phyloP scores from a whole-genome alignment of 805 yeast genomes.

The Spathaspora arborariae region DNA sequence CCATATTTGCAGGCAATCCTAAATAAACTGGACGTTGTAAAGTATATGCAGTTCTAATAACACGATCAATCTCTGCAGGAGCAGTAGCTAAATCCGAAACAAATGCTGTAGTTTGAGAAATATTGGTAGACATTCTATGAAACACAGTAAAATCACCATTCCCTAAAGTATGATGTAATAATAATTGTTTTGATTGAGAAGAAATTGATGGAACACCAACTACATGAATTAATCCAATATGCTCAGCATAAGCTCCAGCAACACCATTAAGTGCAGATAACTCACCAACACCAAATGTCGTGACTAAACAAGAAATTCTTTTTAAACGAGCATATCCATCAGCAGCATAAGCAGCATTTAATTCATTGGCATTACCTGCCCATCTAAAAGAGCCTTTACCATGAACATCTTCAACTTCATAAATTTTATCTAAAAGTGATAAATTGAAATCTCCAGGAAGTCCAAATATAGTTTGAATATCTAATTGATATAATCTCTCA shows the following conservation, averaged over 20 bases:
- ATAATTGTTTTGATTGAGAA: conserved; percentile 37
- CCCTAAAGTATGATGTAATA: conserved; percentile 40
- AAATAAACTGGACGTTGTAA: conserved; percentile 39
- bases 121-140: conserved; percentile 38
- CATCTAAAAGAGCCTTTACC: conserved; percentile 24
- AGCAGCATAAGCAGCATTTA: conserved; percentile 42
- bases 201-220: conserved; percentile 38
- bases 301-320: conserved; percentile 33
- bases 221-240: conserved; percentile 37
- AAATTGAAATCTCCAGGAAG: conserved; percentile 41
- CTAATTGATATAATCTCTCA: conserved; percentile 36
- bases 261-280: conserved; percentile 36
- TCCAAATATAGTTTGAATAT: conserved; percentile 36
- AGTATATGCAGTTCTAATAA: conserved; percentile 35
- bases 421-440: conserved; percentile 34
- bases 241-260: conserved; percentile 40
- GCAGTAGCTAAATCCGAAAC: conserved; percentile 31
- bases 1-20: conserved; percentile 39
- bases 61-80: conserved; percentile 36
- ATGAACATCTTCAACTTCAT: conserved; percentile 30
- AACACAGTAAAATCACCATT: conserved; percentile 40
- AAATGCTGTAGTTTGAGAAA: conserved; percentile 35
- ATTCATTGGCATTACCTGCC: conserved; percentile 44
- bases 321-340: conserved; percentile 41
- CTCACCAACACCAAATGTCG: conserved; percentile 43